Evolutionary conservation across 1,284 basidiomycete species (phyloP).

Genomic region (Anthracocystis panici-leucophaei): DNA sequence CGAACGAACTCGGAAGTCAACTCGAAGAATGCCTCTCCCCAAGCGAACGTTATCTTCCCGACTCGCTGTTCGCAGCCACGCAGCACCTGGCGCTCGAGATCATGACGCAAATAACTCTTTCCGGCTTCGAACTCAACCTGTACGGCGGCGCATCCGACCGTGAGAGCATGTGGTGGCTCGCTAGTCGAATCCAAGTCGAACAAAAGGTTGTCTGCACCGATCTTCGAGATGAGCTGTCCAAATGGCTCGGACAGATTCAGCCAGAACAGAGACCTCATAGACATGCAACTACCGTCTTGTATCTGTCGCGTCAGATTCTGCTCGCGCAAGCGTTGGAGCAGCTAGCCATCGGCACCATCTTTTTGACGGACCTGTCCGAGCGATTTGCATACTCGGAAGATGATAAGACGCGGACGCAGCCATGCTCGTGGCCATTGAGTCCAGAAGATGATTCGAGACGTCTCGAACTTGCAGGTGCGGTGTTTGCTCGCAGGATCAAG

Average conservation of each 20-base stretch:
- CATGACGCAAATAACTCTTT: slow-evolving; percentile 78
- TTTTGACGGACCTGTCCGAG: slow-evolving; percentile 18
- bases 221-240: slow-evolving; percentile 36
- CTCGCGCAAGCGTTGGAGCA: slow-evolving; percentile 36
- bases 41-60: slow-evolving; percentile 32
- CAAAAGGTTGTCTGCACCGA: slow-evolving; percentile 38
- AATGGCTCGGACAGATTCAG: slow-evolving; percentile 8
- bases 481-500: slow-evolving; percentile 35
- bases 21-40: slow-evolving; percentile 28
- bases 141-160: slow-evolving; percentile 72
- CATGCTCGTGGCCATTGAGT: slow-evolving; percentile 9
- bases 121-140: slow-evolving; percentile 81
- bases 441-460: slow-evolving; percentile 4
- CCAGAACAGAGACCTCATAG: slow-evolving; percentile 15
- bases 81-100: slow-evolving; percentile 76
- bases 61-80: slow-evolving; percentile 71
- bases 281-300: slow-evolving; percentile 19
- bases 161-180: slow-evolving; percentile 49
- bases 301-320: slow-evolving; percentile 32
- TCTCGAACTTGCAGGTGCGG: slow-evolving; percentile 17
- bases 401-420: neutral
- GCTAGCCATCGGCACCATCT: slow-evolving; percentile 24
- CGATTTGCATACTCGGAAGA: neutral
- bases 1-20: slow-evolving; percentile 28
- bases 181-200: slow-evolving; percentile 43